Conservation (phyloP, 805 yeast species). For the Kuraishia molischiana region DNA sequence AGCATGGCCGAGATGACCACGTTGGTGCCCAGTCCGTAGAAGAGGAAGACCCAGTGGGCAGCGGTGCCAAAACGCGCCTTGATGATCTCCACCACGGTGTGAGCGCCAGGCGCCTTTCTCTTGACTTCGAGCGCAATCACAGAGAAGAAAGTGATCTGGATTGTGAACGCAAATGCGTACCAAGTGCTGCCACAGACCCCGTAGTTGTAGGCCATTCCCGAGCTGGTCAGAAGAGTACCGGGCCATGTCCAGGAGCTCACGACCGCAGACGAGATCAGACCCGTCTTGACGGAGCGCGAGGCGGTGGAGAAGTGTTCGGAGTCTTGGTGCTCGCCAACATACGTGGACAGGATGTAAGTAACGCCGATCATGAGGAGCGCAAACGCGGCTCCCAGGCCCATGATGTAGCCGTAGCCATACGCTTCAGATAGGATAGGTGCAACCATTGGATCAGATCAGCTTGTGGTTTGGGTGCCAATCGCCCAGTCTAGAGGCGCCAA, state of each 20-base stretch:
- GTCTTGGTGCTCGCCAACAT: slow-evolving; percentile 26
- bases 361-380: slow-evolving; percentile 29
- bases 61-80: slow-evolving; percentile 26
- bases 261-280: slow-evolving; percentile 32
- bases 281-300: slow-evolving; percentile 28
- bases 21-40: slow-evolving; percentile 26
- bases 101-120: slow-evolving; percentile 29
- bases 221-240: slow-evolving; percentile 26
- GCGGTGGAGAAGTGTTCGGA: slow-evolving; percentile 33
- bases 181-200: slow-evolving; percentile 31
- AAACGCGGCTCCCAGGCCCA: slow-evolving; percentile 35
- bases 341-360: slow-evolving; percentile 24
- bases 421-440: slow-evolving; percentile 21
- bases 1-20: slow-evolving; percentile 24
- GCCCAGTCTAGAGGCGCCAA: no score
- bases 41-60: slow-evolving; percentile 24
- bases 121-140: slow-evolving; percentile 29
- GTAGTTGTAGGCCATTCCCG: slow-evolving; percentile 28
- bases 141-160: slow-evolving; percentile 26
- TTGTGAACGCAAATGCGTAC: slow-evolving; percentile 27
- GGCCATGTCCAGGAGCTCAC: slow-evolving; percentile 42
- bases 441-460: no score
- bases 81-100: slow-evolving; percentile 31
- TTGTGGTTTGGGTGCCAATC: no score
- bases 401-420: slow-evolving; percentile 29